These are phyloP conservation scores for Handroanthus guayacan DNA, from an alignment of 257 asterid species.

Conservation along the genomic window DNA sequence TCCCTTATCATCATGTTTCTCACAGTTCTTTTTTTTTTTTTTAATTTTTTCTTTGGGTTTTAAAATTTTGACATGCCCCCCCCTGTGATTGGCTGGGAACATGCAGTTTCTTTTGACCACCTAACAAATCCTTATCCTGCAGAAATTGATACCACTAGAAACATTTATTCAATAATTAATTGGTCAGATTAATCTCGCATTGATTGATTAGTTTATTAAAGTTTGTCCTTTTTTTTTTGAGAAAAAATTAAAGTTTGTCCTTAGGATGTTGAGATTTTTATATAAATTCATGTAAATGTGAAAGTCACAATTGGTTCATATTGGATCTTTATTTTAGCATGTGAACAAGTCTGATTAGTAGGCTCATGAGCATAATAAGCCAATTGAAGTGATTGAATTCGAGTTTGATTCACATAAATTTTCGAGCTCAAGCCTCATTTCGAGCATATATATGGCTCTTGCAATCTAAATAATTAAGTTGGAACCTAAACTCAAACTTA, in stretches of 20 bases:
- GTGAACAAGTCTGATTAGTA: too few species aligned
- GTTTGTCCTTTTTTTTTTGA: neutral
- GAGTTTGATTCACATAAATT: too few species aligned
- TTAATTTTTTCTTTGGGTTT: neutral
- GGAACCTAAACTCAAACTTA: too few species aligned
- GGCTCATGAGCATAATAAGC: too few species aligned
- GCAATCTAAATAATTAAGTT: too few species aligned
- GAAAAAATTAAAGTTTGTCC: neutral
- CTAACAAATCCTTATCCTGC: conserved; percentile 4
- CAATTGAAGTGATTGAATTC: too few species aligned
- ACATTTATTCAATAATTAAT: neutral
- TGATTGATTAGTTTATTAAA: neutral
- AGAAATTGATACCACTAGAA: neutral
- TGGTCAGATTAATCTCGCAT: neutral
- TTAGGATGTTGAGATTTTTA: neutral
- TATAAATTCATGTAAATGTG: neutral
- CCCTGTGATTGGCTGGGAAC: conserved; percentile 32
- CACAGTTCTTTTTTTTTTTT: neutral
- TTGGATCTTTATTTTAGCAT: too few species aligned
- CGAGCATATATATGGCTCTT: too few species aligned
- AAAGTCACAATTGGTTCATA: neutral
- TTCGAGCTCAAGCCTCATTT: too few species aligned
- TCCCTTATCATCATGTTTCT: neutral
- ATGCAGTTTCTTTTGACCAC: conserved; percentile 23
- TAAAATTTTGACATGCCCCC: neutral